Percentiles rank a stretch among this genome's conserved stretches.
Evolutionary conservation across 345 rosid species (phyloP).

Genomic region (Arabidopsis arenosa): DNA sequence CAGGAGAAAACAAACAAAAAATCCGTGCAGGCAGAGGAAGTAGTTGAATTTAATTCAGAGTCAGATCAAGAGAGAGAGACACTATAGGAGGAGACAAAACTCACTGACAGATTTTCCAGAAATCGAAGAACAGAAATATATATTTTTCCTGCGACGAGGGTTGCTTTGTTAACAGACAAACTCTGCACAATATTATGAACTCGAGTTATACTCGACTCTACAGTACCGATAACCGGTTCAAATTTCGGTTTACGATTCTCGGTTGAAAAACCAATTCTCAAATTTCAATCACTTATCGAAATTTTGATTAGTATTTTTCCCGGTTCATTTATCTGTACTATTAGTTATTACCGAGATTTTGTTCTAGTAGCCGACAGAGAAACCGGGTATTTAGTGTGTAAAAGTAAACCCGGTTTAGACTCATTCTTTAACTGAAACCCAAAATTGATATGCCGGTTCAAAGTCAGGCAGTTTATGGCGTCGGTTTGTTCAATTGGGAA

Average conservation of each 20-base stretch:
- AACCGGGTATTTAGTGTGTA: not conserved
- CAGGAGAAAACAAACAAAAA: conserved; percentile 44
- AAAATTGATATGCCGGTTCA: not conserved
- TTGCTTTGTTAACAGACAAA: conserved; percentile 44
- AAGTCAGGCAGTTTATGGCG: not conserved
- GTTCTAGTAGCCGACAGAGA: not conserved
- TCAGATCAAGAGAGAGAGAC: conserved; percentile 43
- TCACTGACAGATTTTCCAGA: conserved; percentile 48
- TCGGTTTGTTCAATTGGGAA: not conserved
- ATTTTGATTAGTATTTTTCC: not conserved
- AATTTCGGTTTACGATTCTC: conserved; percentile 26
- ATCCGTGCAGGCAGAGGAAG: conserved; percentile 15
- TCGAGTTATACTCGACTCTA: not conserved
- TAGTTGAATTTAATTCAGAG: conserved; percentile 40
- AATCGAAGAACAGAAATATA: conserved; percentile 3
- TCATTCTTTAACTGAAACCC: not conserved
- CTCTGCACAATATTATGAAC: conserved; percentile 21
- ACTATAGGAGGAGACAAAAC: conserved; percentile 18
- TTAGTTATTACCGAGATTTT: not conserved
- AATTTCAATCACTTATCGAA: not conserved
- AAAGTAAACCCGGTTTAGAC: not conserved
- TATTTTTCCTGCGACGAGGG: conserved; percentile 12
- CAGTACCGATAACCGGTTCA: conserved; percentile 29
- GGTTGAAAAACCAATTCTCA: not conserved
- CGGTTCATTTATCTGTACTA: not conserved